These are phyloP conservation scores for Effrenium voratum DNA, from an alignment of 73 alveolate species.

Conservation along the genomic window DNA sequence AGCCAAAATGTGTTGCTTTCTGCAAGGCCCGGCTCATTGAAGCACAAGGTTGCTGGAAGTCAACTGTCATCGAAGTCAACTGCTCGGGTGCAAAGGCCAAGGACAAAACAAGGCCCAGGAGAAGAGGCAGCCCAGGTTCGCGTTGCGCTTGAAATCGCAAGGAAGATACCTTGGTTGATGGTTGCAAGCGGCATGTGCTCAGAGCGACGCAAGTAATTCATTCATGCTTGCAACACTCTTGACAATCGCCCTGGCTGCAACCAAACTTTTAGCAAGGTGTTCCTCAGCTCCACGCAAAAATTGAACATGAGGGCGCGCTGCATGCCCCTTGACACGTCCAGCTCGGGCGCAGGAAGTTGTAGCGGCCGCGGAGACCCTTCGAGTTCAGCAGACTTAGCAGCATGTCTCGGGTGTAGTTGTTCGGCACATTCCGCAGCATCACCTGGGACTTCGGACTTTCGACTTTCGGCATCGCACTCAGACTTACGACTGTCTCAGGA, in stretches of 20 bases:
- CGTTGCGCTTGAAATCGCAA: constrained; percentile 43
- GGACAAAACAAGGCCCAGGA: neutral
- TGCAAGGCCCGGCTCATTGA: neutral
- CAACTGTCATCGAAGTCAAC: neutral
- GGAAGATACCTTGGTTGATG: constrained; percentile 9
- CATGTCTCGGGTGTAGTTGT: constrained; percentile 54
- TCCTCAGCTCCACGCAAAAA: no score
- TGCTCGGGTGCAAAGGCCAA: neutral
- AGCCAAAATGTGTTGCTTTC: neutral
- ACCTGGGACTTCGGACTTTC: no score
- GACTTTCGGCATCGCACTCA: no score
- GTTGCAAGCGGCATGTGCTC: no score
- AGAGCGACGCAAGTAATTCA: no score
- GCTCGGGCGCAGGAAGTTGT: constrained; percentile 29
- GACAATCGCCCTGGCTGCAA: no score
- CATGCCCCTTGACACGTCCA: no score
- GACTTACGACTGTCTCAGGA: no score
- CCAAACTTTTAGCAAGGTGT: no score
- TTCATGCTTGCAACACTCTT: no score
- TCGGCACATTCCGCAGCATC: constrained; percentile 57
- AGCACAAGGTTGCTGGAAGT: neutral
- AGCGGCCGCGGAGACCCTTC: constrained; percentile 53
- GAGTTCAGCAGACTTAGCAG: constrained; percentile 38
- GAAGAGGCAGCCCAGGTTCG: neutral
- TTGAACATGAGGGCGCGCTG: no score